phyloP scores from a whole-genome alignment of 768 basidiomycete genomes.

The Pholiota molesta region DNA sequence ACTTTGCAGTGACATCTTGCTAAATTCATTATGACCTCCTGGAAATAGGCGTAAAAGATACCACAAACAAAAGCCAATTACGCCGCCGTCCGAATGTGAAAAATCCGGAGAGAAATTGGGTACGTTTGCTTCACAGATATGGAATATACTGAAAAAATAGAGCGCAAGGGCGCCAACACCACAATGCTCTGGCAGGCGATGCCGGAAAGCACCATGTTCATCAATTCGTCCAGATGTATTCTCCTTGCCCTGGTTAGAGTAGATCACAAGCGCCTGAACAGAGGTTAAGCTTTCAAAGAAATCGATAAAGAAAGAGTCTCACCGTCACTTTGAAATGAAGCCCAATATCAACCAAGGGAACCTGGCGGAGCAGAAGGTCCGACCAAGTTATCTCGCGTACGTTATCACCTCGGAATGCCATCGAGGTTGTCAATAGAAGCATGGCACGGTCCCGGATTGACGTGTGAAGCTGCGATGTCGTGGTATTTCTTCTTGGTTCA shows the following conservation, averaged over 20 bases:
- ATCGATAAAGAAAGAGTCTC: not conserved
- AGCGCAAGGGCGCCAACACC: conserved; percentile 27
- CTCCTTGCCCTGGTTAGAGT: conserved; percentile 32
- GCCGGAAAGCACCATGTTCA: conserved; percentile 32
- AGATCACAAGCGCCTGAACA: conserved; percentile 28
- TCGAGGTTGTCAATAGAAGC: conserved; percentile 28
- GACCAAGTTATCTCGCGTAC: conserved; percentile 26
- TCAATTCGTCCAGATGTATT: conserved; percentile 33
- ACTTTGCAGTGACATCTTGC: too few relatives aligned
- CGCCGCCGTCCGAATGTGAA: too few relatives aligned
- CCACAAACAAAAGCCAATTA: too few relatives aligned
- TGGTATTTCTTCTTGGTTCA: not conserved
- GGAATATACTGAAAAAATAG: conserved; percentile 31
- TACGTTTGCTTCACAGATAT: conserved; percentile 18
- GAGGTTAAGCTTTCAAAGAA: not conserved
- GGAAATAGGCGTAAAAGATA: too few relatives aligned
- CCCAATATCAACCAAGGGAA: conserved; percentile 24
- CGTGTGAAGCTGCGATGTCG: conserved; percentile 13
- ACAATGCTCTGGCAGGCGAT: conserved; percentile 30
- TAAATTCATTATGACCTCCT: too few relatives aligned
- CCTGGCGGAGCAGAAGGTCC: conserved; percentile 22
- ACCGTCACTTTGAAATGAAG: conserved; percentile 20
- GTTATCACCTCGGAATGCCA: conserved; percentile 33
- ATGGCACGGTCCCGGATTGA: conserved; percentile 31
- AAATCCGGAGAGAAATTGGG: conserved; percentile 32